These are phyloP conservation scores for Parathielavia hyrcaniae DNA, from an alignment of 495 filamentous ascomycete species.

Conservation along the genomic window DNA sequence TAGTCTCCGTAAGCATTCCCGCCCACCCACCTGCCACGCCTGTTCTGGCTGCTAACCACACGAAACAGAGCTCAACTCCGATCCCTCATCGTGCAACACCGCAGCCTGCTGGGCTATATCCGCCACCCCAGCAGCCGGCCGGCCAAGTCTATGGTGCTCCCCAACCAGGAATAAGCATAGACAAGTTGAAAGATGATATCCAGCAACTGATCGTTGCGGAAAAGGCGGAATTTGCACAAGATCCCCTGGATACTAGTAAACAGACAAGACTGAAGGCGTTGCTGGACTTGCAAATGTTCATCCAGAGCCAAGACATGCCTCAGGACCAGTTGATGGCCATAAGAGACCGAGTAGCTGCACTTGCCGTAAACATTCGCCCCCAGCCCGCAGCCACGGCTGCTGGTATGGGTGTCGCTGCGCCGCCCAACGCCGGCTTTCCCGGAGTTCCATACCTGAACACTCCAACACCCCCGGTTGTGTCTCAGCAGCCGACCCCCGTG, in stretches of 20 bases:
- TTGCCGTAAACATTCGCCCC: conserved; percentile 51
- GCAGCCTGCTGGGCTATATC: conserved; percentile 32
- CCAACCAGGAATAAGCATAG: conserved; percentile 52
- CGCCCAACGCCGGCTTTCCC: conserved; percentile 22
- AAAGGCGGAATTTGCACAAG: conserved; percentile 63
- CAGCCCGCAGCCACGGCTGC: conserved; percentile 27
- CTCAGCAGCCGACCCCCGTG: conserved; percentile 24
- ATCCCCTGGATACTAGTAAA: conserved; percentile 63
- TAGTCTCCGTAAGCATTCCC: conserved; percentile 22
- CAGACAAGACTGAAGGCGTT: conserved; percentile 78
- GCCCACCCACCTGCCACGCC: background rate
- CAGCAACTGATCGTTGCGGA: conserved; percentile 63
- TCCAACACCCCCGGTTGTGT: conserved; percentile 27
- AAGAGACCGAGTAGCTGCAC: conserved; percentile 67
- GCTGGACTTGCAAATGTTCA: conserved; percentile 73
- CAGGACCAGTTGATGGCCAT: conserved; percentile 74
- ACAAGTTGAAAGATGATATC: conserved; percentile 74
- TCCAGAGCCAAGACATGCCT: conserved; percentile 71
- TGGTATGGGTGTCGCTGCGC: conserved; percentile 3
- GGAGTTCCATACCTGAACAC: conserved; percentile 21
- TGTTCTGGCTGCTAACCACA: conserved; percentile 15
- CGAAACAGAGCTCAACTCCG: conserved; percentile 24
- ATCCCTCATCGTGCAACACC: conserved; percentile 31
- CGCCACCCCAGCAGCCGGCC: conserved; percentile 26
- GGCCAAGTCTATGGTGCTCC: conserved; percentile 31